Conservation (phyloP, 306 rosid species). For the Glycine tomentella region DNA sequence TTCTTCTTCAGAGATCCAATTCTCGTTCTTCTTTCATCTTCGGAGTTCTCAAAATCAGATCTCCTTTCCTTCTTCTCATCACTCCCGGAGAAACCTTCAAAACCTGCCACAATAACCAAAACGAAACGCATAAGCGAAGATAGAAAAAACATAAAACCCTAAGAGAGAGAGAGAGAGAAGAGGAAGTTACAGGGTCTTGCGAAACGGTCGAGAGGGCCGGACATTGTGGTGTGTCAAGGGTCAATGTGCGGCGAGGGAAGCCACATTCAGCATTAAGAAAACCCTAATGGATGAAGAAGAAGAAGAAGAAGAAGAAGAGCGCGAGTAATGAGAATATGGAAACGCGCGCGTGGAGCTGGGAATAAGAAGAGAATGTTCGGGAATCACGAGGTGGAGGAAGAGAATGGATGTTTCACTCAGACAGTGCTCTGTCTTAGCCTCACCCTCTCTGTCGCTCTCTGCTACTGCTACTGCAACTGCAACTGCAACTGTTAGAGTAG, state of each 20-base stretch:
- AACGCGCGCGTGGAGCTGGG: constrained; percentile 11
- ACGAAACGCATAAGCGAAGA: background rate
- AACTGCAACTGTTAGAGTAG: background rate
- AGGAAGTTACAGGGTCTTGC: constrained; percentile 78
- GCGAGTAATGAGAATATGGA: background rate
- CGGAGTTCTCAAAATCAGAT: constrained; percentile 94
- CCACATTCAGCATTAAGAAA: constrained; percentile 50
- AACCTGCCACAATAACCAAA: constrained; percentile 60
- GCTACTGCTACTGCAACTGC: no score
- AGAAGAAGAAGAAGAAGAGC: background rate
- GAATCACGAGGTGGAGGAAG: constrained; percentile 41
- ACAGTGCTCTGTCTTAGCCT: constrained; percentile 29
- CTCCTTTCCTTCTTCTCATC: constrained; percentile 89
- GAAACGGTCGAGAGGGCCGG: constrained; percentile 79
- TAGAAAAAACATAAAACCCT: background rate
- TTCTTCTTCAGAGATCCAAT: constrained; percentile 95
- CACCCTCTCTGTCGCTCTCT: background rate
- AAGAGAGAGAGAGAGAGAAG: background rate
- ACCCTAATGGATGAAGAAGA: constrained; percentile 40
- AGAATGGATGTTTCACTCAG: constrained; percentile 39
- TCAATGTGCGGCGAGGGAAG: constrained; percentile 37
- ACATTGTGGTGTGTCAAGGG: constrained; percentile 53
- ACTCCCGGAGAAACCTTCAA: constrained; percentile 94
- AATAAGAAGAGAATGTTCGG: constrained; percentile 45
- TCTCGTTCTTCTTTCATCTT: constrained; percentile 91